These are phyloP conservation scores for Austroboletus festivus DNA, from an alignment of 768 basidiomycete genomes.

Conservation along the genomic window DNA sequence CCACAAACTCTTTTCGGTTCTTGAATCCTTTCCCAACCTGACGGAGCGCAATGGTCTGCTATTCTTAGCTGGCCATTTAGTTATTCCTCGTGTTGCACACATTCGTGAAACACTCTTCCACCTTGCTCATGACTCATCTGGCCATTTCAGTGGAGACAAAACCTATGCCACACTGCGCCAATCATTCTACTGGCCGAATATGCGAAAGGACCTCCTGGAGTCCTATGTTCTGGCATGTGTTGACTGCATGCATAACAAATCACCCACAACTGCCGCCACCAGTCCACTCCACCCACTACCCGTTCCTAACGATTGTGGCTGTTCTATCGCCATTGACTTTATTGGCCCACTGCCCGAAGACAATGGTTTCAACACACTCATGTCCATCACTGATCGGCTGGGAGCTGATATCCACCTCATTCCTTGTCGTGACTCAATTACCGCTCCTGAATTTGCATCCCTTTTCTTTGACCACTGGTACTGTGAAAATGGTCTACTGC, in stretches of 20 bases:
- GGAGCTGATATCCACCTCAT: not conserved
- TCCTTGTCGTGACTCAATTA: conserved; percentile 8
- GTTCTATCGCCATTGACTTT: conserved; percentile 34
- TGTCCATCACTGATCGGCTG: conserved; percentile 21
- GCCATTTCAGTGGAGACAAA: conserved; percentile 37
- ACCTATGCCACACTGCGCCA: conserved; percentile 20
- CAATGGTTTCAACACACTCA: conserved; percentile 24
- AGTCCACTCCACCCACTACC: conserved; percentile 22
- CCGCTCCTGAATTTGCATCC: not conserved
- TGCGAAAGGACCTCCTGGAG: not conserved
- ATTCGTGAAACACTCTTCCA: conserved; percentile 19
- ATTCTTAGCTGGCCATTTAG: conserved; percentile 2
- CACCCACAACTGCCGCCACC: conserved; percentile 14
- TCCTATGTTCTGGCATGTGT: conserved; percentile 18
- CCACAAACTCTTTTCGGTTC: not conserved
- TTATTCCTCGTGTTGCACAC: conserved; percentile 7
- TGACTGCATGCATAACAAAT: conserved; percentile 37
- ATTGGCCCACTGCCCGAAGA: conserved; percentile 35
- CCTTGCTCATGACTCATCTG: conserved; percentile 28
- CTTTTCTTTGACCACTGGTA: not conserved
- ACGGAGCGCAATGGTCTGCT: not conserved
- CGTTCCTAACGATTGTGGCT: not conserved
- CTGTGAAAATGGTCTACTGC: not conserved
- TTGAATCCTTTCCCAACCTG: not conserved
- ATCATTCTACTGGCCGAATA: conserved; percentile 24